Conservation (phyloP, 306 rosid genomes). For the Quercus rubra region DNA sequence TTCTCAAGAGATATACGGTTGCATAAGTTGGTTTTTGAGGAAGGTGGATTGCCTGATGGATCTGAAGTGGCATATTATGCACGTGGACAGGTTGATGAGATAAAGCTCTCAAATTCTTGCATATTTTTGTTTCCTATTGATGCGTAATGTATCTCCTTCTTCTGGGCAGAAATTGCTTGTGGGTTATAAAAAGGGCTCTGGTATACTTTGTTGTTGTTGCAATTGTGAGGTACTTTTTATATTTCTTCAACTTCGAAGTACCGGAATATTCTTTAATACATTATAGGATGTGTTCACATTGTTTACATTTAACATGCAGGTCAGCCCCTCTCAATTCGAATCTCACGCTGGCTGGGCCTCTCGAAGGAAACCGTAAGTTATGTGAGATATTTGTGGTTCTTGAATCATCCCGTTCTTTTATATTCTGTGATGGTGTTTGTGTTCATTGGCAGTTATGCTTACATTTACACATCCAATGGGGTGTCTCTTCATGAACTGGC, state of each 20-base stretch:
- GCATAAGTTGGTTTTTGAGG: slow-evolving; percentile 93
- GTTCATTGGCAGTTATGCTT: slow-evolving; percentile 77
- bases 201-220: slow-evolving; percentile 93
- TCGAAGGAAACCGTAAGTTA: slow-evolving; percentile 92
- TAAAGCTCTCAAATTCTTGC: slow-evolving; percentile 23
- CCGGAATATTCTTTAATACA: slow-evolving; percentile 8
- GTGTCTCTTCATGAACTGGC: slow-evolving; percentile 95
- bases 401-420: slow-evolving; percentile 16
- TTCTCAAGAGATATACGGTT: slow-evolving; percentile 69
- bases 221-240: slow-evolving; percentile 59
- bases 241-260: slow-evolving; percentile 21
- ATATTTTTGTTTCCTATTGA: slow-evolving; percentile 14
- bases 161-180: slow-evolving; percentile 80
- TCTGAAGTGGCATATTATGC: slow-evolving; percentile 94
- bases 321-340: slow-evolving; percentile 95
- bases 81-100: slow-evolving; percentile 79
- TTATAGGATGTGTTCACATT: slow-evolving; percentile 14
- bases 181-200: slow-evolving; percentile 82
- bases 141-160: slow-evolving; percentile 22
- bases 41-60: slow-evolving; percentile 94
- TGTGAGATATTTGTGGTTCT: slow-evolving; percentile 28
- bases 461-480: slow-evolving; percentile 91
- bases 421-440: slow-evolving; percentile 25
- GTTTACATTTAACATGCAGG: slow-evolving; percentile 53
- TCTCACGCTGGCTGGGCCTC: slow-evolving; percentile 99